Conservation (phyloP, 805 yeast species). For the Ogataea pini region DNA sequence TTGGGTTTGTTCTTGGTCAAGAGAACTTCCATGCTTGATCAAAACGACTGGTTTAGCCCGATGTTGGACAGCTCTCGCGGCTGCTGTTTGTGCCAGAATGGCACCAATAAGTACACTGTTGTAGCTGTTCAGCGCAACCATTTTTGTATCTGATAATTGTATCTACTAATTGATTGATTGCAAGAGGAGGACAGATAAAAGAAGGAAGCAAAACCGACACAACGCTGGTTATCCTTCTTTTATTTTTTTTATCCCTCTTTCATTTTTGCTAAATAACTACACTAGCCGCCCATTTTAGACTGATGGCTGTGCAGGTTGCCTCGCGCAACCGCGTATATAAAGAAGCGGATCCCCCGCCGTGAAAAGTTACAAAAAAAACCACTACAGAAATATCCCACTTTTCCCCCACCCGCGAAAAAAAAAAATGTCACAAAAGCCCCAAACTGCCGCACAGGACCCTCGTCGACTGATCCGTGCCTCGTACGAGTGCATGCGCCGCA, state of each 20-base stretch:
- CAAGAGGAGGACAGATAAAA: not conserved
- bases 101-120: not conserved
- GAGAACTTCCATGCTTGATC: not conserved
- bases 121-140: slow-evolving; percentile 3
- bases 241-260: not conserved
- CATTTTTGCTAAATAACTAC: not conserved
- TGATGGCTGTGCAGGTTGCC: not conserved
- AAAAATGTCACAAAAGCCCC: slow-evolving; percentile 1
- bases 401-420: not conserved
- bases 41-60: slow-evolving; percentile 9
- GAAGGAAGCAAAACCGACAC: not conserved
- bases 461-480: slow-evolving; percentile 28
- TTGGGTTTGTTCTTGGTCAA: not conserved
- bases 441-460: slow-evolving; percentile 22
- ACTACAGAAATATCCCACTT: not conserved
- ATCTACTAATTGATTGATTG: not conserved
- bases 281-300: not conserved
- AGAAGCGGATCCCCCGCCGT: not conserved
- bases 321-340: slow-evolving; percentile 1
- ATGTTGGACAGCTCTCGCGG: slow-evolving; percentile 12
- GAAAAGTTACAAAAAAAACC: not conserved
- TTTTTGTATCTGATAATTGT: not conserved
- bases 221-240: not conserved
- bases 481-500: slow-evolving; percentile 34
- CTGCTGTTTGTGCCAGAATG: slow-evolving; percentile 8